These are phyloP conservation scores for Colletotrichum sp. DNA, from an alignment of 2,329 filamentous ascomycete genomes.

Conservation along the genomic window DNA sequence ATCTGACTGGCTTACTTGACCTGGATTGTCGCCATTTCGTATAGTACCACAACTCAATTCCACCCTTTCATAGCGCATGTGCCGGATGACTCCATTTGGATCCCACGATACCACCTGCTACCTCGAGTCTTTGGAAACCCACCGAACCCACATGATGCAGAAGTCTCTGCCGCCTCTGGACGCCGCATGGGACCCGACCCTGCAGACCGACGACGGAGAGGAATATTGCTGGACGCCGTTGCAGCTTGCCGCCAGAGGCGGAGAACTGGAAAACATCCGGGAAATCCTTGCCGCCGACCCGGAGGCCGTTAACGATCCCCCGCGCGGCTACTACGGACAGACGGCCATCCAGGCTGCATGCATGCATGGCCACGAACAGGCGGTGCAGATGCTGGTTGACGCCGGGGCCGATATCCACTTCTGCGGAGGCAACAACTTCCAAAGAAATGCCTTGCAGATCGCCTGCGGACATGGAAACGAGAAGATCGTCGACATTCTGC, in stretches of 20 bases:
- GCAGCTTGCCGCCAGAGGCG: background rate
- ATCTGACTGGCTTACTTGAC: background rate
- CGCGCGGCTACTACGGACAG: background rate
- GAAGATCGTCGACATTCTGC: background rate
- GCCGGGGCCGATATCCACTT: background rate
- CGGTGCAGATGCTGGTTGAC: background rate
- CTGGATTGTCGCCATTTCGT: background rate
- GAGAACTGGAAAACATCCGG: background rate
- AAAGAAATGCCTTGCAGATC: background rate
- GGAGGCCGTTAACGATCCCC: background rate
- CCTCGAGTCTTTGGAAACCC: background rate
- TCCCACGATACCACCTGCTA: background rate
- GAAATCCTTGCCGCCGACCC: background rate
- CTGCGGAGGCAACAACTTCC: background rate
- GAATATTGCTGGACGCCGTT: background rate
- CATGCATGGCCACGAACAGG: background rate
- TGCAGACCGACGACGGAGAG: background rate
- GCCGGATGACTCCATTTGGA: background rate
- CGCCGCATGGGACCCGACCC: background rate
- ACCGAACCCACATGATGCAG: background rate
- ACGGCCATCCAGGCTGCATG: background rate
- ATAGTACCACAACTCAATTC: fast-evolving
- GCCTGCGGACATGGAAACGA: background rate
- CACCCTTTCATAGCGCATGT: background rate
- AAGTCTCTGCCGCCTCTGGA: background rate